Conservation (phyloP, 2,329 filamentous ascomycete species). For the Fusarium heterosporum region DNA sequence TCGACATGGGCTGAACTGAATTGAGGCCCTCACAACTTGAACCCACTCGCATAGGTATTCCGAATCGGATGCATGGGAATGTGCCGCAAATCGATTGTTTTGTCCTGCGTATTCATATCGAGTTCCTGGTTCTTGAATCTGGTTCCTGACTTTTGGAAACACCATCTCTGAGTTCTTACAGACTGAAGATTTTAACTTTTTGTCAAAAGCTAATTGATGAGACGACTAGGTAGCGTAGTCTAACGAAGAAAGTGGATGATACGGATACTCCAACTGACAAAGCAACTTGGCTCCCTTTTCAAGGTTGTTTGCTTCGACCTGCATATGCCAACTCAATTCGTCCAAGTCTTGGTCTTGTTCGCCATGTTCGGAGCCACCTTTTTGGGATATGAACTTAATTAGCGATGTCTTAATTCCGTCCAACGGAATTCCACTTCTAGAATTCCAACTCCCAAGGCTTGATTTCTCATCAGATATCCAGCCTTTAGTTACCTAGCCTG, state of each 20-base stretch:
- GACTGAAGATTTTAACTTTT: background rate
- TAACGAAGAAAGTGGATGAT: slow-evolving; percentile 29
- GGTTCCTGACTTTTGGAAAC: slow-evolving; percentile 6
- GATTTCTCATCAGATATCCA: slow-evolving; percentile 14
- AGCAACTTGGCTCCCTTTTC: slow-evolving; percentile 13
- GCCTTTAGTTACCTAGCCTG: slow-evolving; percentile 55
- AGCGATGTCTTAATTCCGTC: slow-evolving; percentile 29
- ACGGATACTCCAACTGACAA: slow-evolving; percentile 6
- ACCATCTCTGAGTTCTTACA: slow-evolving; percentile 10
- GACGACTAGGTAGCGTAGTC: slow-evolving; percentile 15
- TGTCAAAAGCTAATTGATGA: slow-evolving; percentile 10
- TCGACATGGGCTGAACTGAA: slow-evolving; percentile 14
- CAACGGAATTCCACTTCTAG: slow-evolving; percentile 14
- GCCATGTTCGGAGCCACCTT: slow-evolving; percentile 26
- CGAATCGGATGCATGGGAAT: slow-evolving; percentile 14
- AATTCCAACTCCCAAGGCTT: background rate
- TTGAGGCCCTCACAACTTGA: slow-evolving; percentile 23
- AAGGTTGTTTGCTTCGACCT: slow-evolving; percentile 19
- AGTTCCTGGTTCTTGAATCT: slow-evolving; percentile 16
- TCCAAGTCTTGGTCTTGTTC: slow-evolving; percentile 26
- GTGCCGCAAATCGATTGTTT: background rate
- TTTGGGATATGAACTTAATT: slow-evolving; percentile 13
- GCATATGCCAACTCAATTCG: slow-evolving; percentile 11
- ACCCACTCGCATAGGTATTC: slow-evolving; percentile 20
- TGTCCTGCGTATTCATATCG: slow-evolving; percentile 18